Conservation (phyloP, 306 rosid species). For the Lagenaria siceraria region DNA sequence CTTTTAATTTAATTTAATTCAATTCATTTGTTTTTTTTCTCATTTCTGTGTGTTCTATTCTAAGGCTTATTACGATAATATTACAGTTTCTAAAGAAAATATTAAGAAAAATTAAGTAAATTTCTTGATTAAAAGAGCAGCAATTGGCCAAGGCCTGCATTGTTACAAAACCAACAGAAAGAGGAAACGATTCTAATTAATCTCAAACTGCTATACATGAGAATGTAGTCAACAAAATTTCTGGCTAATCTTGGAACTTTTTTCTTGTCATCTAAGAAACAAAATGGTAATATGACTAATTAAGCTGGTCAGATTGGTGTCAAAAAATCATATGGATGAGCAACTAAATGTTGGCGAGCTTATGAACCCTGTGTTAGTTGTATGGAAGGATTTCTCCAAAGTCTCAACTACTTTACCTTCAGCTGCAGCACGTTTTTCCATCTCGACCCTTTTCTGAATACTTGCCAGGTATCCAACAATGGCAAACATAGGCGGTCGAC, state of each 20-base stretch:
- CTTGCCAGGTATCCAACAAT: conserved; percentile 45
- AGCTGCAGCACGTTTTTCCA: conserved; percentile 16
- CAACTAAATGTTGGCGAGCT: conserved; percentile 37
- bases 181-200: neutral
- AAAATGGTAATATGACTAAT: neutral
- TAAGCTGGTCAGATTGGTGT: neutral
- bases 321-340: conserved; percentile 13
- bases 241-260: neutral
- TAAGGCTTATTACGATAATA: too few relatives aligned
- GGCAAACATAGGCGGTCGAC: conserved; percentile 60
- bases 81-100: too few relatives aligned
- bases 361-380: conserved; percentile 44
- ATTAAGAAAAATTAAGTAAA: too few relatives aligned
- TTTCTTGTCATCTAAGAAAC: neutral
- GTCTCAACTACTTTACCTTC: conserved; percentile 31
- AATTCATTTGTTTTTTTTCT: too few relatives aligned
- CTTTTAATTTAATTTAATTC: too few relatives aligned
- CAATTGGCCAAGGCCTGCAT: neutral
- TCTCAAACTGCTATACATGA: neutral
- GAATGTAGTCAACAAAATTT: neutral
- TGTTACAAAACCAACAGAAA: neutral
- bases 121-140: neutral
- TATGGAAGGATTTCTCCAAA: conserved; percentile 43
- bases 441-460: conserved; percentile 17
- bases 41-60: too few relatives aligned